phyloP scores from a whole-genome alignment of 148 eudicot species.

The Spergularia marina region DNA sequence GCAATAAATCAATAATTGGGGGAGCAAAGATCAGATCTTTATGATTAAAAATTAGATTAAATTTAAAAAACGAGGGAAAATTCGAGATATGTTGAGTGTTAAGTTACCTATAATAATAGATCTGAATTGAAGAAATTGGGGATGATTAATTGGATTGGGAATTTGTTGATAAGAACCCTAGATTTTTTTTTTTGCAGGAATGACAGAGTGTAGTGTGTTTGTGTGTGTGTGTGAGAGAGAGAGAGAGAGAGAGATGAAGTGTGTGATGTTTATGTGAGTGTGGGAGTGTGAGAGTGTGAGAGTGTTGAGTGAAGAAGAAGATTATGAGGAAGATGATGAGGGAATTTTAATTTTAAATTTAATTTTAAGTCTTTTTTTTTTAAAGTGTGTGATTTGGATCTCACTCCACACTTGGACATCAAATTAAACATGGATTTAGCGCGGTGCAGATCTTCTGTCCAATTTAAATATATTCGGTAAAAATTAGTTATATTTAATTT shows the following conservation, averaged over 20 bases:
- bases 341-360: too few relatives aligned
- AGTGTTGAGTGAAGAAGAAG: constrained; percentile 19
- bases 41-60: too few relatives aligned
- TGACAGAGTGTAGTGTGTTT: not conserved
- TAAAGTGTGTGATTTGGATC: not conserved
- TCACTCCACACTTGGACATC: not conserved
- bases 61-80: not conserved
- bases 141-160: not conserved
- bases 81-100: not conserved
- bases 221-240: not conserved
- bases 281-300: constrained; percentile 3
- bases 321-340: not conserved
- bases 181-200: constrained; percentile 14
- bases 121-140: constrained; percentile 9
- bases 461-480: too few relatives aligned
- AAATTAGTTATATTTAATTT: too few relatives aligned
- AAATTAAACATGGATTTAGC: too few relatives aligned
- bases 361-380: too few relatives aligned
- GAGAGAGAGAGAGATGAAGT: not conserved
- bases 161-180: constrained; percentile 18
- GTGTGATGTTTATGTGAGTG: not conserved
- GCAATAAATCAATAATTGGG: constrained; percentile 1
- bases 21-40: constrained; percentile 4
- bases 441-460: too few relatives aligned
- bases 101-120: not conserved